Evolutionary conservation across 805 yeast genomes (phyloP), one percentile per base, ranked within the genome.

Genomic region (Brettanomyces custersianus): DNA sequence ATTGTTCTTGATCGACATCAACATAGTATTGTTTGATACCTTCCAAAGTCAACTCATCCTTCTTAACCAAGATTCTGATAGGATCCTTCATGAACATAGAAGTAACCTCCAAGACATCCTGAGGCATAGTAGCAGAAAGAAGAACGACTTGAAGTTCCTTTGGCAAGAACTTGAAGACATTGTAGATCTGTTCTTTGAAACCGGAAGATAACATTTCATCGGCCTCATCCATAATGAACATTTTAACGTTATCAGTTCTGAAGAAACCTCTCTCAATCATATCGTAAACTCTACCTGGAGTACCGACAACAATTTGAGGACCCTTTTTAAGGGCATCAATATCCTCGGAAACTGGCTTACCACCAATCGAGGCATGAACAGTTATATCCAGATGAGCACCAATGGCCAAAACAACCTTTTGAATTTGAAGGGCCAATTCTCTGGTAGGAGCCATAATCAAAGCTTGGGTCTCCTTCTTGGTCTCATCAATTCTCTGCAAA

Each of bases 251-350:
- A 48, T 87, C 76, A 12, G 92, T 75, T 44, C 69, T 66, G 49
- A 92, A 67, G 48, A 70, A 70, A 46, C 94, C 76, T 60, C 96
- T 75, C 55, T 83, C 83, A 44, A 92, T 77, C 81, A 92, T 77
- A 63, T 92, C 98, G 42, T 72, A 61, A 27, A 90, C 95, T 55
- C 98, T 74, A 38, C 98, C 98, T 23, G 98, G 98, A 10, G 98
- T 92, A 35, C 98, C 98, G 57, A 92, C 88, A 28, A 92, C 84
- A 28, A 92, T 79, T 52, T 92, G 96, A 52, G 80, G 86, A 43
- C 95, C 95, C 34, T 55, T 57, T 47, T 72, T 79, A 46, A 87
- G 67, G 38, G 76, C 74, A 55, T 82, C 80, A 40, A 81, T 68
- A 59, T 90, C 97, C 38, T 80, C 86, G 32, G 79, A 78, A 40